phyloP scores from a whole-genome alignment of 78 protist species.

The Polysphondylium violaceum region DNA sequence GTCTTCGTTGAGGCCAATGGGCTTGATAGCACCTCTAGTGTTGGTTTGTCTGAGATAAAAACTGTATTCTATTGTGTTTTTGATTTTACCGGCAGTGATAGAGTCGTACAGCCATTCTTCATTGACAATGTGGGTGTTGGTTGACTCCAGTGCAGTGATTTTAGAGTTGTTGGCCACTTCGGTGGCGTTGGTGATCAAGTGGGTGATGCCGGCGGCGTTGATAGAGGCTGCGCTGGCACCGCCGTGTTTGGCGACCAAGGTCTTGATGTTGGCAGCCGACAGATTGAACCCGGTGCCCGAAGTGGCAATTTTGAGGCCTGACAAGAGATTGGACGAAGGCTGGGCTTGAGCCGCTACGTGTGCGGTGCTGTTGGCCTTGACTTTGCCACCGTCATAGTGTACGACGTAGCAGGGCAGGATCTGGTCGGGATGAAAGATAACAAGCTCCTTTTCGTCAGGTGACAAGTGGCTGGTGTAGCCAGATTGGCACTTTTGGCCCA shows the following conservation, averaged over 20 bases:
- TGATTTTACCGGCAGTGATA: not conserved
- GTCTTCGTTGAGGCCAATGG: conserved; percentile 2
- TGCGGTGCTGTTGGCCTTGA: not conserved
- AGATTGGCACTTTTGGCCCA: conserved; percentile 43
- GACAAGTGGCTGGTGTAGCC: conserved; percentile 68
- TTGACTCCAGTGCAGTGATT: not conserved
- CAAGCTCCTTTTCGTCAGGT: conserved; percentile 75
- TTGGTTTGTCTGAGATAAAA: conserved; percentile 1
- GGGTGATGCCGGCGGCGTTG: conserved; percentile 26
- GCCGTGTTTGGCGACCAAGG: conserved; percentile 40
- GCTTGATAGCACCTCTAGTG: not conserved
- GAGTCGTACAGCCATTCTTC: conserved; percentile 59
- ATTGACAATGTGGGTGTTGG: conserved; percentile 30
- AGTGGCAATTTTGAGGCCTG: not conserved
- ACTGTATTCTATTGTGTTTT: not conserved
- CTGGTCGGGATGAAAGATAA: conserved; percentile 58
- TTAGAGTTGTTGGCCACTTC: not conserved
- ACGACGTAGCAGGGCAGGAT: conserved; percentile 59
- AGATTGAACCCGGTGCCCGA: conserved; percentile 46
- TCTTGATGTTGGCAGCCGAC: not conserved
- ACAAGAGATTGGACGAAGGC: not conserved
- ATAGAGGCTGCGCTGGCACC: conserved; percentile 2
- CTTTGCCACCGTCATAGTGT: conserved; percentile 15
- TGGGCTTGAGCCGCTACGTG: not conserved
- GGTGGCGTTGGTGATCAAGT: not conserved